Base-by-base conservation (phyloP, 768 basidiomycete genomes). In the Megacollybia marginata region DNA sequence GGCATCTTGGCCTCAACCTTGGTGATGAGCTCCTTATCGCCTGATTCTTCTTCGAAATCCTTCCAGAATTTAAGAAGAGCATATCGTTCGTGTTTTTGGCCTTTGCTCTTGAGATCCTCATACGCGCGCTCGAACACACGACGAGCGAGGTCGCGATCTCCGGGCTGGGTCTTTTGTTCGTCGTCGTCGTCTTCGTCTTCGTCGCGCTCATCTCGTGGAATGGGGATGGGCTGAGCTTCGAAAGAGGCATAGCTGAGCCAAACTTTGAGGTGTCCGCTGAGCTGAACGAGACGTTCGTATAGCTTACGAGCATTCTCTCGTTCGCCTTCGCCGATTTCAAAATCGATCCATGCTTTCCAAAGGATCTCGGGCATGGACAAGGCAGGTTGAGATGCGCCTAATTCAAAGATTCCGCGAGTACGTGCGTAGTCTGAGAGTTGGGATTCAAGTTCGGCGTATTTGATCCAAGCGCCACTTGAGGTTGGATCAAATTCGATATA, bases 261-360 rank as follows among this genome's bases (percentile, higher is more conserved):
- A 16, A 95, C 92, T 68, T 97, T 97, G 68, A 92, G 88, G 62
- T 98, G 94, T 4, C 90, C 90, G 55, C 92, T 95, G 45, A 88
- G 72, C 32, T 79, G 69, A 44, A 96, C 74, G 16, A 97, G 76
- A 16, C 93, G 80, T 68, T 97, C 94, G 63, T 96, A 97, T 36
- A 98, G 63, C 6, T 75, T 74, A n/a, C 95, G 75, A 1, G 89
- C 86, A 13, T 80, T 76, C 50, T 88, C 88, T 36, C 92, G 81
- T 55, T 97, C 93, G 57, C 92, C 92, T 65, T 96, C 92, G 52
- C 90, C 88, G 50, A 85, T 82, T 68, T 98, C 95, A 57, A 96
- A 96, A 65, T 97, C 95, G 68, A 97, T 90, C 65, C 92, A 97
- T 5, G 92, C 89, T 64, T 95, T 93, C 89, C 89, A 92, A 9